Evolutionary conservation across 768 basidiomycete genomes (phyloP), one percentile per base, ranked within the genome.

Genomic region (Tricholoma furcatifolium): DNA sequence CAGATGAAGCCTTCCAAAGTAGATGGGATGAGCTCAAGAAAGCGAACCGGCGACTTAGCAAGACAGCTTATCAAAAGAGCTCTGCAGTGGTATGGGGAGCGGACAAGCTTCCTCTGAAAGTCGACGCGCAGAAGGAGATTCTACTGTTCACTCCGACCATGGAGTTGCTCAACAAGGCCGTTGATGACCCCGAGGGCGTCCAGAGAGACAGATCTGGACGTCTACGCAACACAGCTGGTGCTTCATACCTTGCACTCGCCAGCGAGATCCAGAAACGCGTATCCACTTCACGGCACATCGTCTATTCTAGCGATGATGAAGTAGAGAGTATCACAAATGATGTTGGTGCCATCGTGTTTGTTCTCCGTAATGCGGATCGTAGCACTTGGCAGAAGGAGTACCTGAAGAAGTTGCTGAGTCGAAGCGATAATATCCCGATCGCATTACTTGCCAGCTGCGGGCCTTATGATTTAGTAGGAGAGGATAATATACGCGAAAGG

Each of bases 111-210:
- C 75, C 80, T 1, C 61, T 78, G 41, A 65, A 63, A 34, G n/a
- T 55, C 1, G 65, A 53, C 0, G 56, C 58, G 2, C 50, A 34
- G 10, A 60, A 64, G 43, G 36, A 59, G 15, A 65, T 81, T 4
- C 51, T 82, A 15, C 63, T 84, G 27, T 73, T 84, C 60, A 86
- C 85, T 0, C 87, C 87, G 1, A 66, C 65, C 41, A 70, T 74
- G 70, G 79, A 82, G 63, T 73, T 74, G n/a, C 61, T 85, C 32
- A 87, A 87, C 66, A 71, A 66, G 47, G 85, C 83, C 0, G 83
- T 87, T 12, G 86, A 86, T 50, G 81, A 80, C 44, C 72, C 71
- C 0, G 79, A 80, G 32, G 76, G 70, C 5, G 63, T 76, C 24
- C 59, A 79, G 38, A 70, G 72, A 44, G 76, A 70, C 24, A 59